Evolutionary conservation across 352 stramenopile species (phyloP).

Genomic region (Phytophthora capsici): DNA sequence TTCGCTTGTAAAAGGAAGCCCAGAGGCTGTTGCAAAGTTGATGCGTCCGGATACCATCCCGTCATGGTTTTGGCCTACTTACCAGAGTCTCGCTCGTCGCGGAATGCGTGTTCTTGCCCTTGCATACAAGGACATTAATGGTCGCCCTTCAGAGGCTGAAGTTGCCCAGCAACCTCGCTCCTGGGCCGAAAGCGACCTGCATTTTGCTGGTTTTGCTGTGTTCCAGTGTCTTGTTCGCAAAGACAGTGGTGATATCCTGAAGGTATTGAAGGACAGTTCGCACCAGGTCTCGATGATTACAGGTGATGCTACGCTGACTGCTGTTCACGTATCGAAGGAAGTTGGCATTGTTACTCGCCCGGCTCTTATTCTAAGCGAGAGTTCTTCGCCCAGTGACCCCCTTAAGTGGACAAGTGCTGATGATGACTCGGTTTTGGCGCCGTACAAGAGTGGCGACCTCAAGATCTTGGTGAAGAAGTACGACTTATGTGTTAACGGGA

Average conservation of each 20-base stretch:
- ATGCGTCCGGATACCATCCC: constrained; percentile 87
- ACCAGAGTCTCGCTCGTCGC: constrained; percentile 81
- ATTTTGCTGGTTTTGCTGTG: constrained; percentile 95
- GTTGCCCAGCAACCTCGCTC: constrained; percentile 83
- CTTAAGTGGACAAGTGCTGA: constrained; percentile 86
- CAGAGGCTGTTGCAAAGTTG: constrained; percentile 92
- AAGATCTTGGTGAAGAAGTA: constrained; percentile 75
- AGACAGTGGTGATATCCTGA: constrained; percentile 94
- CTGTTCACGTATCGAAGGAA: constrained; percentile 96
- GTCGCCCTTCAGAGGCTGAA: constrained; percentile 68
- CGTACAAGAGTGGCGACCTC: constrained; percentile 76
- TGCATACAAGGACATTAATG: constrained; percentile 93
- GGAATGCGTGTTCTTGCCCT: constrained; percentile 96
- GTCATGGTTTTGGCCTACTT: constrained; percentile 90
- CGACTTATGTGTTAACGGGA: constrained; percentile 87
- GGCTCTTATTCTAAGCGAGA: constrained; percentile 76
- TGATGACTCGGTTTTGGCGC: constrained; percentile 69
- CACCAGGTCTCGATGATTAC: constrained; percentile 99
- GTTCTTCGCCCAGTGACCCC: constrained; percentile 32
- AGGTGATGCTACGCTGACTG: constrained; percentile 97
- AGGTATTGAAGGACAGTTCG: constrained; percentile 91
- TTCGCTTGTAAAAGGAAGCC: constrained; percentile 97
- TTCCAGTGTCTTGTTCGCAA: constrained; percentile 95
- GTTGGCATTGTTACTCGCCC: constrained; percentile 92
- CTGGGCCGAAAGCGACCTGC: constrained; percentile 94